Percentiles rank a stretch among this genome's conserved stretches.
phyloP scores from a whole-genome alignment of 352 stramenopile genomes.

The Globisporangium spinosum region DNA sequence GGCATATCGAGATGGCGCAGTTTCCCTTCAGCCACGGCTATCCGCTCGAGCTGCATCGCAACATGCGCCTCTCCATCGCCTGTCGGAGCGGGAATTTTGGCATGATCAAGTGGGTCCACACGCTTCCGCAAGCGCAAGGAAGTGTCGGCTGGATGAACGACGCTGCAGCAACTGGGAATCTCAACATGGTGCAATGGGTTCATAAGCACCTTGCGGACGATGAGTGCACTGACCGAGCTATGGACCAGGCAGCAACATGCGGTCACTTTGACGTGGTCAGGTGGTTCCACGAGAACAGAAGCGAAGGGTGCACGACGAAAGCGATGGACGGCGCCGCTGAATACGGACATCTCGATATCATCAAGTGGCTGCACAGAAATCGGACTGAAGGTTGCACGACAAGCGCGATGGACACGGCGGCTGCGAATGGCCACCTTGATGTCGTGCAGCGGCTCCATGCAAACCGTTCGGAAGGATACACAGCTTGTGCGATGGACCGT shows the following conservation, averaged over 20 bases:
- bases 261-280: neutral
- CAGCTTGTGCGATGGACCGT: neutral
- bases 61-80: neutral
- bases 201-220: neutral
- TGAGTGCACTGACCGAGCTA: neutral
- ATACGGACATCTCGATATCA: neutral
- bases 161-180: neutral
- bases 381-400: neutral
- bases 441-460: neutral
- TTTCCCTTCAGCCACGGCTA: neutral
- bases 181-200: neutral
- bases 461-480: neutral
- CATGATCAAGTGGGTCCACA: neutral
- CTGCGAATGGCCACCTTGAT: neutral
- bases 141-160: neutral
- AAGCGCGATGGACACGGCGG: neutral
- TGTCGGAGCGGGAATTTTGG: neutral
- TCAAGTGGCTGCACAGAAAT: neutral
- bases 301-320: neutral
- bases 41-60: neutral
- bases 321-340: neutral
- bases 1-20: neutral
- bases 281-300: neutral
- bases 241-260: neutral
- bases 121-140: constrained; percentile 1